Conservation (phyloP, 1,139 yeast genomes). For the Diutina sp. region DNA sequence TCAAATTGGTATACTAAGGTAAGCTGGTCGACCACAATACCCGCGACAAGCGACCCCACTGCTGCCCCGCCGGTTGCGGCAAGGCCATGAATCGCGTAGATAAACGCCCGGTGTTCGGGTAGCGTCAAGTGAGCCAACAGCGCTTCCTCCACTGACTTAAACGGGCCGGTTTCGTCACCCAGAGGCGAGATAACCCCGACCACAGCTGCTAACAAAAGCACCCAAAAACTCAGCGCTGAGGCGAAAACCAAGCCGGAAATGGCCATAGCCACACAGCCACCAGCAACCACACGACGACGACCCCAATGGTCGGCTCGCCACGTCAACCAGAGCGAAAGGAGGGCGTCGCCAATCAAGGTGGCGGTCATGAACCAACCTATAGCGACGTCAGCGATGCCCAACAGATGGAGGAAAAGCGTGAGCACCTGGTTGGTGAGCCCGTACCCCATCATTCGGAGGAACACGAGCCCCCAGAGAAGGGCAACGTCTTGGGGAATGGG, state of each 20-base stretch:
- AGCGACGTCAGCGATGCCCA: constrained; percentile 40
- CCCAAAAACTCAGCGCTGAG: constrained; percentile 25
- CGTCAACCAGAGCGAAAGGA: constrained; percentile 57
- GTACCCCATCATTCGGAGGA: constrained; percentile 62
- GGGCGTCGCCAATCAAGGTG: constrained; percentile 70
- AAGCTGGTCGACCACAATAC: constrained; percentile 39
- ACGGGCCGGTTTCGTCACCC: constrained; percentile 91
- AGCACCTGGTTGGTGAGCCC: constrained; percentile 76
- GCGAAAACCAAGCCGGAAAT: constrained; percentile 58
- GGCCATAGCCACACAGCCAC: constrained; percentile 63
- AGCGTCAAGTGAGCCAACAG: constrained; percentile 73
- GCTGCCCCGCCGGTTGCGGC: constrained; percentile 69
- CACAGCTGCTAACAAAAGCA: constrained; percentile 47
- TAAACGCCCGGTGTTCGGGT: constrained; percentile 51
- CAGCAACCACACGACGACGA: constrained; percentile 47
- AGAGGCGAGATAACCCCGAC: constrained; percentile 70
- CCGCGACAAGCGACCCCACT: constrained; percentile 56
- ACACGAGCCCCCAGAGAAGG: constrained; percentile 32
- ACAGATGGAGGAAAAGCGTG: constrained; percentile 49
- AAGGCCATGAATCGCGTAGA: constrained; percentile 61
- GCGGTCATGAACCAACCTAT: constrained; percentile 79
- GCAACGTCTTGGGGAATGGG: background rate
- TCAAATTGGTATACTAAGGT: constrained; percentile 12
- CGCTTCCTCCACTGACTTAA: constrained; percentile 80
- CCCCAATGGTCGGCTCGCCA: constrained; percentile 76